These are phyloP conservation scores for Pseudogymnoascus sp. DNA, from an alignment of 2,329 filamentous ascomycete species.

Conservation along the genomic window DNA sequence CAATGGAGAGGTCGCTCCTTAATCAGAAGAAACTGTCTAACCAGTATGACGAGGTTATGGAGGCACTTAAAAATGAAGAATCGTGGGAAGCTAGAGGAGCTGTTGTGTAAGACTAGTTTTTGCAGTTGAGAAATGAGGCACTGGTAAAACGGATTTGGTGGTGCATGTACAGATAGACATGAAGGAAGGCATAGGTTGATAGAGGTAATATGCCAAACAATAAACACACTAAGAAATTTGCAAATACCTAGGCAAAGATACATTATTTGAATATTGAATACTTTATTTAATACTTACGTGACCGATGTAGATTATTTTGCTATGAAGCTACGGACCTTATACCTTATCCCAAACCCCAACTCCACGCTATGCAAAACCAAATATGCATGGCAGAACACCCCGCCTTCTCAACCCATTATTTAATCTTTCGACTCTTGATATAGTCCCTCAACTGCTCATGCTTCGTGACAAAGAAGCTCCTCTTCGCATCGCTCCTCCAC, in stretches of 20 bases:
- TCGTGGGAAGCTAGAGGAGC: neutral
- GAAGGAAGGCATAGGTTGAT: neutral
- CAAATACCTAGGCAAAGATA: neutral
- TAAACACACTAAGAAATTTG: neutral
- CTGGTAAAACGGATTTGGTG: neutral
- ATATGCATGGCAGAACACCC: neutral
- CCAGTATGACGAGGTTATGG: neutral
- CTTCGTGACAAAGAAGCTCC: conserved; percentile 85
- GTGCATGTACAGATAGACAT: neutral
- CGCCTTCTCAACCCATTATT: conserved; percentile 15
- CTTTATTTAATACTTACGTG: neutral
- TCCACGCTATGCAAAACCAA: conserved; percentile 8
- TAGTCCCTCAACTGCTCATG: conserved; percentile 83
- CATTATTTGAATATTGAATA: neutral
- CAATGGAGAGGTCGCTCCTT: neutral
- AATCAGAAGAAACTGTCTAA: neutral
- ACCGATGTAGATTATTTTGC: neutral
- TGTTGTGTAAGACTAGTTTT: neutral
- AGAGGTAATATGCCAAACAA: neutral
- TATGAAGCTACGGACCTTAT: neutral
- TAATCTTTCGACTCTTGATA: conserved; percentile 56
- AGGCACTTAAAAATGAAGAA: neutral
- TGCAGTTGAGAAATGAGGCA: neutral
- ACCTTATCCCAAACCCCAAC: conserved; percentile 4
- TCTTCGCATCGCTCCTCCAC: conserved; percentile 72